A percentile compares a stretch with the other conserved stretches of the same genome.
phyloP scores from a whole-genome alignment of 2,329 filamentous ascomycete genomes.

The Celoporthe dispersa region DNA sequence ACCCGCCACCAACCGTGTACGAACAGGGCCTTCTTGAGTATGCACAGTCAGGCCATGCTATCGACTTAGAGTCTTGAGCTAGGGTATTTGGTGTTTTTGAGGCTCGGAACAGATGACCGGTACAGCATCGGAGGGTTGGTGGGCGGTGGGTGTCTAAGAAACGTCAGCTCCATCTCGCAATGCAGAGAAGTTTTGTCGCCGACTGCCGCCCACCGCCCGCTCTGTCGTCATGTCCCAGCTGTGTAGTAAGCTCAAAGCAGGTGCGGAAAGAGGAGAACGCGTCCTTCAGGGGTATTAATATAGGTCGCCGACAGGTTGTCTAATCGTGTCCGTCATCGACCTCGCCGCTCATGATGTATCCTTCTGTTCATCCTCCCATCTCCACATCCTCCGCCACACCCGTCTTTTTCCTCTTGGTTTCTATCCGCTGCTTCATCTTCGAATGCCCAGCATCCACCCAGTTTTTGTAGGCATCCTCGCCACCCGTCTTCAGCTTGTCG shows the following conservation, averaged over 20 bases:
- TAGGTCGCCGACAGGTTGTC: constrained; percentile 15
- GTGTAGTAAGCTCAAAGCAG: not conserved
- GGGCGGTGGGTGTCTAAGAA: not conserved
- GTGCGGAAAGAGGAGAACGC: not conserved
- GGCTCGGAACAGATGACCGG: not conserved
- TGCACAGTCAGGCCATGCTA: not conserved
- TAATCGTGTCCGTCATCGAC: constrained; percentile 9
- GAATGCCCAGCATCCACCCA: constrained; percentile 69
- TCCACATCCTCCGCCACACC: constrained; percentile 38
- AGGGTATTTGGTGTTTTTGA: not conserved
- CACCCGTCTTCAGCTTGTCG: constrained; percentile 69
- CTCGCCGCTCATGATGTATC: not conserved
- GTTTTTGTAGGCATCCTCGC: constrained; percentile 66
- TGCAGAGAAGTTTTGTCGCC: not conserved
- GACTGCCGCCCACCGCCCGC: not conserved
- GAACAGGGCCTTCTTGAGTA: not conserved
- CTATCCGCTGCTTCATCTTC: constrained; percentile 39
- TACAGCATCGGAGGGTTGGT: not conserved
- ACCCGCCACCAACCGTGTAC: not conserved
- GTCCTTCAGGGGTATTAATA: constrained; percentile 14
- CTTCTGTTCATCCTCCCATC: constrained; percentile 35
- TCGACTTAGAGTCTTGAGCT: not conserved
- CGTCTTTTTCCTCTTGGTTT: constrained; percentile 38
- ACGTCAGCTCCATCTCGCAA: not conserved
- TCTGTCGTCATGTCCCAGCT: not conserved